Evolutionary conservation across 805 yeast species (phyloP), one percentile per base, ranked within the genome.

Genomic region (Metschnikowia dekortorum): DNA sequence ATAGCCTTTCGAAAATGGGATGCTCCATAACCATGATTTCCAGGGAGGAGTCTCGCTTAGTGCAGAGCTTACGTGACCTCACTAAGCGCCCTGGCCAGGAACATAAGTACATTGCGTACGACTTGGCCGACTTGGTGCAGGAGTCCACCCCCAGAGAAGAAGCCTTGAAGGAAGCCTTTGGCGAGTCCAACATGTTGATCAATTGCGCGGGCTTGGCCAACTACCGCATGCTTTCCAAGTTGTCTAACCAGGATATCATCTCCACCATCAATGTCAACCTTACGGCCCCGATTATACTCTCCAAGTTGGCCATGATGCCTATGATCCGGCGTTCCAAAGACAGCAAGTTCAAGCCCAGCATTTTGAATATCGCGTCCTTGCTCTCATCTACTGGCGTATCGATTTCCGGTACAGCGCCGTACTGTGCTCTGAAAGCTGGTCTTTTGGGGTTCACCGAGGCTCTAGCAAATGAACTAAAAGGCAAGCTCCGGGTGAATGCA

Each of bases 161-260:
- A n/a, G 35, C 7, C 8, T 33, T 65, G 29, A 39, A 37, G 32
- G 41, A 63, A 41, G 50, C 62, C 3, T 64, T 76, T 43, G 63
- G 71, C 36, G 63, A 64, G 0, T 63, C 71, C 6, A 71, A 78
- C 31, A 73, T 82, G 2, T 67, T 85, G 14, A 70, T 85, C 22
- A 85, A 85, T 57, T 67, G 91, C 64, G 88, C 88, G 0, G 89
- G 96, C 0, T 58, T 82, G 1, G 71, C 89, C 4, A 89, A 83
- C 55, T 69, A 75, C 30, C 67, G 75, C 1, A 67, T 88, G 28
- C 63, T 87, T 3, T 56, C 77, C 18, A 59, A 70, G 22, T 74
- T 83, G 1, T 53, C 73, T 2, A 61, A 64, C 0, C 61, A 65
- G 0, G 73, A 73, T 16, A 78, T 87, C 11, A 60, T 66, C 2